Conservation (phyloP, 169 alveolate genomes). For the Cystoisospora suis region DNA sequence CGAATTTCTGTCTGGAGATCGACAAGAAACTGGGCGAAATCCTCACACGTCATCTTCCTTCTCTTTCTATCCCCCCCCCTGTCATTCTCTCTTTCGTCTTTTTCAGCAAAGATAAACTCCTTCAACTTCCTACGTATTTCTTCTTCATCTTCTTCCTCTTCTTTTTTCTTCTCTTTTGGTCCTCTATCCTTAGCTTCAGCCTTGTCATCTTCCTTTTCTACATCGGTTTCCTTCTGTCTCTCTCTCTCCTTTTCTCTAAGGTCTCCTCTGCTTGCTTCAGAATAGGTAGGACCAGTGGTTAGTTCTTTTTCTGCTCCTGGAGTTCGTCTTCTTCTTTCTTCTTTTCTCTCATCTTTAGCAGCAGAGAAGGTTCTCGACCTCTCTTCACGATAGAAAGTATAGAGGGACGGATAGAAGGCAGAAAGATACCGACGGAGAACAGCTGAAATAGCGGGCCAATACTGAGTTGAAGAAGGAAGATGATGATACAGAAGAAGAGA, state of each 20-base stretch:
- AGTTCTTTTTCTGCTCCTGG: too few species aligned
- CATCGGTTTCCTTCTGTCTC: background rate
- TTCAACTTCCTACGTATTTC: background rate
- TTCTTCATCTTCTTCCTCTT: background rate
- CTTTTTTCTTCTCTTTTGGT: too few species aligned
- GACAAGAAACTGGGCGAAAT: background rate
- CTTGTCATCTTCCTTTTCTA: background rate
- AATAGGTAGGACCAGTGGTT: too few species aligned
- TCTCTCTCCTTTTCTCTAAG: background rate
- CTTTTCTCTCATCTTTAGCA: too few species aligned
- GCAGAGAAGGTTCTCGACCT: too few species aligned
- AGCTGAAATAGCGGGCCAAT: background rate
- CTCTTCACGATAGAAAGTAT: background rate
- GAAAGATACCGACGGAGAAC: background rate
- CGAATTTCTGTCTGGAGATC: slow-evolving; percentile 11
- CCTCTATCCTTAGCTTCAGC: too few species aligned
- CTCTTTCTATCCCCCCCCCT: background rate
- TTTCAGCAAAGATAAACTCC: background rate
- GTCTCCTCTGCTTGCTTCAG: background rate
- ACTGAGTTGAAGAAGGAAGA: background rate
- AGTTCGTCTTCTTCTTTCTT: too few species aligned
- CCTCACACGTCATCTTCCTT: background rate
- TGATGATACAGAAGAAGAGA: slow-evolving; percentile 15
- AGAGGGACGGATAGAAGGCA: background rate
- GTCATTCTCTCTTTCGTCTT: background rate